Percentiles rank a stretch among this genome's conserved stretches.
These are phyloP conservation scores for Hyphopichia wangnamkhiaoensis DNA, from an alignment of 1,139 yeast species.

Conservation along the genomic window DNA sequence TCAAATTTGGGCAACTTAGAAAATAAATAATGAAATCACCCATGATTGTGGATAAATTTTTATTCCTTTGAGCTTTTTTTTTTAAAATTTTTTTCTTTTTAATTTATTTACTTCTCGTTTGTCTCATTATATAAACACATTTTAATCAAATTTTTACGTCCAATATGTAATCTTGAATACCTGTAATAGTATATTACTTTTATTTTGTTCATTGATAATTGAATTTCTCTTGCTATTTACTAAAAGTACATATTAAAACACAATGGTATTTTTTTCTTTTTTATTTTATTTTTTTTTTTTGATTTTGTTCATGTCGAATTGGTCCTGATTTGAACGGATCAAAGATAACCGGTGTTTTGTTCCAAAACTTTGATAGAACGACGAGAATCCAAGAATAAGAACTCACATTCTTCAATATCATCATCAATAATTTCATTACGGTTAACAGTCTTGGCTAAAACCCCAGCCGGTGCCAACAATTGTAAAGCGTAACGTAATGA, in stretches of 20 bases:
- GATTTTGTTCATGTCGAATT: not conserved
- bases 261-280: not conserved
- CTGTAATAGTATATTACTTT: too few relatives aligned
- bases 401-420: constrained; percentile 86
- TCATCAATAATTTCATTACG: constrained; percentile 66
- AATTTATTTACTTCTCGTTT: too few relatives aligned
- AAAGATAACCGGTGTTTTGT: constrained; percentile 49
- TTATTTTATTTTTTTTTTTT: constrained; percentile 2
- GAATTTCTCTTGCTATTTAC: too few relatives aligned
- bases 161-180: too few relatives aligned
- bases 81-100: too few relatives aligned
- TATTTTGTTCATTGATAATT: too few relatives aligned
- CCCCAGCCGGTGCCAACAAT: constrained; percentile 85
- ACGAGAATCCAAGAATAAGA: constrained; percentile 82
- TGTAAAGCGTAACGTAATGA: constrained; percentile 92
- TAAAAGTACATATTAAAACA: too few relatives aligned
- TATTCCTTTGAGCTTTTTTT: too few relatives aligned
- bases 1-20: constrained; percentile 48
- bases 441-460: constrained; percentile 73
- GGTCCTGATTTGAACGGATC: constrained; percentile 7
- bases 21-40: too few relatives aligned
- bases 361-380: constrained; percentile 82
- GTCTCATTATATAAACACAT: too few relatives aligned
- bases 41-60: too few relatives aligned
- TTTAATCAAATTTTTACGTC: too few relatives aligned